A percentile compares a stretch with the other conserved stretches of the same genome.
Evolutionary conservation across 2,329 filamentous ascomycete genomes (phyloP).

Genomic region (Aplosporella prunicola): DNA sequence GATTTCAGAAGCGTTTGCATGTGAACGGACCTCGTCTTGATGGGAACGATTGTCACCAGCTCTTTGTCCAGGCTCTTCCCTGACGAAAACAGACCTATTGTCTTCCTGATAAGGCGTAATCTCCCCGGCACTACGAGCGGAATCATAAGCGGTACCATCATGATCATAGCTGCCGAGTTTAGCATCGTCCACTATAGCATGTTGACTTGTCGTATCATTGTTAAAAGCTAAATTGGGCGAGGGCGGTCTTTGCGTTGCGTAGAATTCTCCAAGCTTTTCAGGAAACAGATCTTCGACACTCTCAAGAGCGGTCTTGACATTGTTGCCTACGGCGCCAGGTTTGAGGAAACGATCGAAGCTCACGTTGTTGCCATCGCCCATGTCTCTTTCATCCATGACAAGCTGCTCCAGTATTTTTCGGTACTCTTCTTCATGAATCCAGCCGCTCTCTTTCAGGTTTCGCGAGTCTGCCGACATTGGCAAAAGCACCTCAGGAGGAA

Average conservation of each 20-base stretch:
- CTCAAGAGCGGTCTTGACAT: constrained; percentile 67
- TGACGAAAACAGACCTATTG: background rate
- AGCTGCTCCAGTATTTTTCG: constrained; percentile 54
- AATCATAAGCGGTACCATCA: constrained; percentile 32
- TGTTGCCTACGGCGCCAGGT: constrained; percentile 42
- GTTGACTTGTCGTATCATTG: constrained; percentile 12
- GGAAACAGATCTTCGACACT: constrained; percentile 84
- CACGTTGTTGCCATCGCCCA: constrained; percentile 34
- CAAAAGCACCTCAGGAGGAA: constrained; percentile 69
- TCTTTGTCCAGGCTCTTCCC: no score
- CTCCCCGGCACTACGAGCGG: constrained; percentile 24
- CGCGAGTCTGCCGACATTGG: constrained; percentile 82
- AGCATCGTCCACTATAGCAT: constrained; percentile 51
- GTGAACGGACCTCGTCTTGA: no score
- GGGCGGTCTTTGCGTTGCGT: constrained; percentile 9
- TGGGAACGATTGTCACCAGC: no score
- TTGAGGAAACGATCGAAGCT: constrained; percentile 60
- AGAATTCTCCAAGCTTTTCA: constrained; percentile 41
- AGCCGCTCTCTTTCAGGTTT: constrained; percentile 62
- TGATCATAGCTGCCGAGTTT: constrained; percentile 43
- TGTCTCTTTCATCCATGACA: constrained; percentile 51
- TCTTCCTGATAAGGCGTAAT: background rate
- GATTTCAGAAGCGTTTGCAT: no score
- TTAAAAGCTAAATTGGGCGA: no score
- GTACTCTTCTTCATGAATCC: constrained; percentile 89